Conservation (phyloP, 78 protist species). For the Dictyostelium purpureum region DNA sequence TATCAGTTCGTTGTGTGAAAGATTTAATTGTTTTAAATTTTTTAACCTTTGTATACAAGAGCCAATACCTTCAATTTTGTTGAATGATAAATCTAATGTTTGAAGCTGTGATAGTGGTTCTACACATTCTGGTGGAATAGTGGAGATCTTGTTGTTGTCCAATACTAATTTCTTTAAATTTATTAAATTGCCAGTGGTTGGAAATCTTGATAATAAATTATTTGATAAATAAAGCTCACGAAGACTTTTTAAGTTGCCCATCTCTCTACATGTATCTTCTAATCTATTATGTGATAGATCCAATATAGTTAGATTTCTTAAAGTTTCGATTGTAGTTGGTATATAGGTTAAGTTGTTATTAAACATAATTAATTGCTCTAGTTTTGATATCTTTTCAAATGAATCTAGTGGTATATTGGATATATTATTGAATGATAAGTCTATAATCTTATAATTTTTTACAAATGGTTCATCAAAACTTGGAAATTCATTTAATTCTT, state of each 20-base stretch:
- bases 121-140: not conserved
- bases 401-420: constrained; percentile 17
- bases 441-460: constrained; percentile 14
- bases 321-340: constrained; percentile 3
- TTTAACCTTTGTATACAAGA: not conserved
- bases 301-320: constrained; percentile 14
- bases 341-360: constrained; percentile 1
- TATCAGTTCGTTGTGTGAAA: constrained; percentile 12
- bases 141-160: constrained; percentile 22
- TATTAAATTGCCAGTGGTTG: not conserved
- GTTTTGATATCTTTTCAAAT: not conserved
- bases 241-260: not conserved
- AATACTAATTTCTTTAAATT: constrained; percentile 27
- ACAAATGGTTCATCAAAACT: not conserved
- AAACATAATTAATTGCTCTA: constrained; percentile 57
- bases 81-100: constrained; percentile 53
- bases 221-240: constrained; percentile 53
- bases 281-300: constrained; percentile 54
- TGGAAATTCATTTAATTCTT: constrained; percentile 44
- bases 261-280: not conserved
- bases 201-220: constrained; percentile 5
- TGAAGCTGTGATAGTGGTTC: constrained; percentile 50
- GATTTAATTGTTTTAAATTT: constrained; percentile 31
- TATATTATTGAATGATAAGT: constrained; percentile 54
- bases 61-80: not conserved